These are phyloP conservation scores for Pulveroboletus sp. DNA, from an alignment of 768 basidiomycete species.

Conservation along the genomic window DNA sequence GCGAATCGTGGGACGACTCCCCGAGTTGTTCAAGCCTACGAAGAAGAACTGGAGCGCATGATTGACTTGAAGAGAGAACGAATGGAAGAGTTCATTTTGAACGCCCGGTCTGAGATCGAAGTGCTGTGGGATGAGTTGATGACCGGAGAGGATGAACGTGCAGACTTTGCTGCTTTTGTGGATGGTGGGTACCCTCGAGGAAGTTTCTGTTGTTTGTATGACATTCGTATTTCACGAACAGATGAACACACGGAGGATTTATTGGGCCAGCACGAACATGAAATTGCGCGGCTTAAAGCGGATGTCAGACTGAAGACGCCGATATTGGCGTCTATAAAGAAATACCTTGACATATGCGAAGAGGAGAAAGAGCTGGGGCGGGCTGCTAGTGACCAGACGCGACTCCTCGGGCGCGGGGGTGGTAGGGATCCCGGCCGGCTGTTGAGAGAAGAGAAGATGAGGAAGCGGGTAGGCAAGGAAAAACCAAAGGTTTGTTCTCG, in stretches of 20 bases:
- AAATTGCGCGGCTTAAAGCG: slow-evolving; percentile 75
- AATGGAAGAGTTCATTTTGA: slow-evolving; percentile 79
- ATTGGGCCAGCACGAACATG: slow-evolving; percentile 76
- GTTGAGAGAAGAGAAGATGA: slow-evolving; percentile 93
- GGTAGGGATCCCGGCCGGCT: slow-evolving; percentile 79
- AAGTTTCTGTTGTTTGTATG: not conserved
- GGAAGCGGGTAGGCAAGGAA: slow-evolving; percentile 87
- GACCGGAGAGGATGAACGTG: slow-evolving; percentile 76
- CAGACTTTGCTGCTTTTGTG: slow-evolving; percentile 73
- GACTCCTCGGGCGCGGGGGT: slow-evolving; percentile 72
- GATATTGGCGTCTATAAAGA: slow-evolving; percentile 69
- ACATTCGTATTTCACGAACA: slow-evolving; percentile 23
- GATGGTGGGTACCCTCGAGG: slow-evolving; percentile 54
- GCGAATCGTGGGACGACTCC: slow-evolving; percentile 74
- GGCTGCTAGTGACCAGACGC: slow-evolving; percentile 73
- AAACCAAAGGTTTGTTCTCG: slow-evolving; percentile 71
- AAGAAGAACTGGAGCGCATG: slow-evolving; percentile 88
- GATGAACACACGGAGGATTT: slow-evolving; percentile 90
- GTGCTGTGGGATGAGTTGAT: slow-evolving; percentile 83
- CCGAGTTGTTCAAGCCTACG: slow-evolving; percentile 74
- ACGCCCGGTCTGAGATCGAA: slow-evolving; percentile 76
- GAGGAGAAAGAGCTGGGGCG: slow-evolving; percentile 87
- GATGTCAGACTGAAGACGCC: slow-evolving; percentile 78
- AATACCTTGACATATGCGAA: slow-evolving; percentile 86
- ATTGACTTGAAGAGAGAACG: slow-evolving; percentile 81